Evolutionary conservation across 192 early-diverging fungal genomes (phyloP).

Genomic region (Endogone sp.): DNA sequence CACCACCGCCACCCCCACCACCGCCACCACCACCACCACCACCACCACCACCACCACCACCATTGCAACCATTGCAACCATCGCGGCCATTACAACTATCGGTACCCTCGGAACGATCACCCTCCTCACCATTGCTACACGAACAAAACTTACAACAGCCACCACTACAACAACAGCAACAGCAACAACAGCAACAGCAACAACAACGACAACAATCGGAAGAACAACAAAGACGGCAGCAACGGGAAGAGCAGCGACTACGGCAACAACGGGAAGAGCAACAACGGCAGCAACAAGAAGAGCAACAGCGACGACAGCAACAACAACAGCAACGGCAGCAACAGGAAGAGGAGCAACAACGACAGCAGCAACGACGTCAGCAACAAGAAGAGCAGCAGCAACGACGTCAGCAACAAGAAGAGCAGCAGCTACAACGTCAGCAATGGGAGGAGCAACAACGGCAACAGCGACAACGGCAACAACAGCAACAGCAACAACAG

Average conservation of each 20-base stretch:
- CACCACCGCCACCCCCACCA: constrained; percentile 3
- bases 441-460: constrained; percentile 3
- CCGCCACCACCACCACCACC: constrained; percentile 7
- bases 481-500: constrained; percentile 22
- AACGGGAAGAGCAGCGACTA: not conserved
- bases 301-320: constrained; percentile 18
- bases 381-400: not conserved
- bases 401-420: too few species aligned
- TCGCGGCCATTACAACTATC: constrained; percentile 22
- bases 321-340: constrained; percentile 18
- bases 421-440: too few species aligned
- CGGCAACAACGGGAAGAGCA: constrained; percentile 14
- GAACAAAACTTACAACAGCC: not conserved
- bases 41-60: constrained; percentile 9
- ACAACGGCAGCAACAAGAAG: too few species aligned
- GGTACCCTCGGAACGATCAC: constrained; percentile 15
- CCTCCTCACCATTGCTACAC: constrained; percentile 3
- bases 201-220: not conserved
- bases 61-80: constrained; percentile 5
- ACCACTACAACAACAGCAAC: constrained; percentile 5
- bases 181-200: constrained; percentile 1
- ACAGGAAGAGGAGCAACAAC: not conserved
- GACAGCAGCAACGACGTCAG: too few species aligned
- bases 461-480: constrained; percentile 9
- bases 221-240: not conserved